Evolutionary conservation across 768 basidiomycete genomes (phyloP).

Genomic region (Russula sp.): DNA sequence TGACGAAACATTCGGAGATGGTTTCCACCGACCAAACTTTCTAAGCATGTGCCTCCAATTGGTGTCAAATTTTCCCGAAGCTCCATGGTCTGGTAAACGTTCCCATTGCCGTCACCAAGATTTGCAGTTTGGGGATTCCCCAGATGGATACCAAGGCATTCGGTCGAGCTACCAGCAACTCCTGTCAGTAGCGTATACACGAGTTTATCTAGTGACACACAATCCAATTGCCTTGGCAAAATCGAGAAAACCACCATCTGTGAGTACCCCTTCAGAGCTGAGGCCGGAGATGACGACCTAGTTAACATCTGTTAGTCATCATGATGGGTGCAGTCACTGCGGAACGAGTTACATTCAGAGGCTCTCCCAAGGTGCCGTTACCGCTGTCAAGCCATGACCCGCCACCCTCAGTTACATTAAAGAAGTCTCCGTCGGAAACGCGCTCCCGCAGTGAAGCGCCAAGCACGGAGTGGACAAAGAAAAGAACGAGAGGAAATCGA

Average conservation of each 20-base stretch:
- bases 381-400: conserved; percentile 47
- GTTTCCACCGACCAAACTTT: conserved; percentile 47
- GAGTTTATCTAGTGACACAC: conserved; percentile 38
- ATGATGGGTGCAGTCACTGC: neutral
- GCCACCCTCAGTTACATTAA: conserved; percentile 38
- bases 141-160: conserved; percentile 43
- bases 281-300: conserved; percentile 64
- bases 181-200: conserved; percentile 27
- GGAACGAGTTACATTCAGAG: conserved; percentile 42
- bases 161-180: conserved; percentile 40
- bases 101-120: conserved; percentile 49
- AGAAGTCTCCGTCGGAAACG: conserved; percentile 35
- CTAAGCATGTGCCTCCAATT: conserved; percentile 51
- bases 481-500: conserved; percentile 17
- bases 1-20: conserved; percentile 56
- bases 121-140: conserved; percentile 44
- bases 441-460: conserved; percentile 1
- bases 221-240: conserved; percentile 59
- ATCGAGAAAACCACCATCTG: conserved; percentile 53
- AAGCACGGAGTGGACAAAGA: conserved; percentile 18
- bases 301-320: neutral
- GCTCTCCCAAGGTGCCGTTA: conserved; percentile 39
- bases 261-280: conserved; percentile 57
- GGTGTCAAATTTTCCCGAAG: conserved; percentile 41
- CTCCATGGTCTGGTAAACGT: conserved; percentile 45